Base-by-base conservation (phyloP, 495 filamentous ascomycete species). In the Annulohypoxylon nitens region DNA sequence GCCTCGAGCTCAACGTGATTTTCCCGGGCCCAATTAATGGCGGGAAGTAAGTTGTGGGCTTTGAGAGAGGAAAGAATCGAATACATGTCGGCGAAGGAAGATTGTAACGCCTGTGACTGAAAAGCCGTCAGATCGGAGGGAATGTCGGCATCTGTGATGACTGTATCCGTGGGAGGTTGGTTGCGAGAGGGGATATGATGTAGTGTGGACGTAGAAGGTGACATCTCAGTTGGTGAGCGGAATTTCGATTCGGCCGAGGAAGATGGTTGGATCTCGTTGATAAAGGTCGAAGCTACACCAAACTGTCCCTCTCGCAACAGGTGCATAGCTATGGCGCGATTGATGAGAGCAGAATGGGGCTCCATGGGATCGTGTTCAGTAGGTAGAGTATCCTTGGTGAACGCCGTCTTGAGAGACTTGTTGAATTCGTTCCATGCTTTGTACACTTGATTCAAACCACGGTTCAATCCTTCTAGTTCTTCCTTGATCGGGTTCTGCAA, bases 311-410 rank as follows among this genome's bases (percentile, higher is more conserved):
- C 97, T 23, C 96, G 90, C 16, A 98, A 87, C 12, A 99, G 85
- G 79, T 99, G 96, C 94, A 99, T 97, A 2, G 92, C 93, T 63
- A 98, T 96, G 20, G 96, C 96, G 23, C 94, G 87, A 78, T 98
- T 95, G 74, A 98, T 92, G 9, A 97, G 86, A 39, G 86, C 81
- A 4, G 90, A 84, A 67, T 97, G 90, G 25, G 90, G 87, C 4
- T 89, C 90, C 73, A 97, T 88, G n/a, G 88, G 91, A 79, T 97
- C 94, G 77, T 93, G 90, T 47, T 94, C 93, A 53, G 89, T 90
- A 0, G 94, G 93, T 2, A 97, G 84, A 7, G 91, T 86, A 74
- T 91, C 68, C 33, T 76, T 71, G 4, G 39, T 62, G 16, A 66
- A 71, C 70, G 58, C 93, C 86, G 92, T 95, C 77, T 97, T 91